Evolutionary conservation across 192 early-diverging fungal genomes (phyloP), one percentile per base, ranked within the genome.

Genomic region (Backusella morwellensis): DNA sequence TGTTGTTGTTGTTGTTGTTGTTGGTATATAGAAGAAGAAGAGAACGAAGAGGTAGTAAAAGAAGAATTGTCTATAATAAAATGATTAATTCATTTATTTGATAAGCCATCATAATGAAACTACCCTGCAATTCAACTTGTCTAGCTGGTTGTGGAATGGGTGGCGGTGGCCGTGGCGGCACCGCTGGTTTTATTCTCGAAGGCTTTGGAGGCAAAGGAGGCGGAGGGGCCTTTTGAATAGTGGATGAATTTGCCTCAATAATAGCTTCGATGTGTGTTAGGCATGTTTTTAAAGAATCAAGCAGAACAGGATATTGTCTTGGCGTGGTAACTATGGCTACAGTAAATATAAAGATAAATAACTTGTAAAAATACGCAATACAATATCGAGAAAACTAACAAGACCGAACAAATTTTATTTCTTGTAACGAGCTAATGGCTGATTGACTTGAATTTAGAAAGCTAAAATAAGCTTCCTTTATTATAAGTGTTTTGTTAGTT

Each of bases 371-470:
- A 32, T 32, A 3, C 32, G 3, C 32, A 32, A 32, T 32, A 32
- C 0, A 32, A 23, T 66, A 35, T 52, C n/a, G 59, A 29, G 42
- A 17, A 35, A 35, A 75, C 83, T 81, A 78, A 90, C 89, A 81
- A 75, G 88, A 83, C 81, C 87, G 85, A 73, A 90, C 78, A 63
- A 90, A 90, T 79, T 87, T 88, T 66, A 88, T 84, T 63, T 83
- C 85, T 47, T 85, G 74, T 19, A 90, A 77, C n/a, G 87, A 79
- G 50, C 81, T 77, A 7, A 87, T 66, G 4, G 86, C 79, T 15
- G 79, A 63, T 69, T 88, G 85, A 32, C 84, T 83, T 23, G 84
- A 77, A 70, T 76, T 78, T 40, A 88, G 54, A 72, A 85, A 84
- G 42, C 76, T 77, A 66, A 87, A 84, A 75, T 90, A 90, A 63